Base-by-base conservation (phyloP, 1,139 yeast species). In the Nadsonia starkeyi-henricii region DNA sequence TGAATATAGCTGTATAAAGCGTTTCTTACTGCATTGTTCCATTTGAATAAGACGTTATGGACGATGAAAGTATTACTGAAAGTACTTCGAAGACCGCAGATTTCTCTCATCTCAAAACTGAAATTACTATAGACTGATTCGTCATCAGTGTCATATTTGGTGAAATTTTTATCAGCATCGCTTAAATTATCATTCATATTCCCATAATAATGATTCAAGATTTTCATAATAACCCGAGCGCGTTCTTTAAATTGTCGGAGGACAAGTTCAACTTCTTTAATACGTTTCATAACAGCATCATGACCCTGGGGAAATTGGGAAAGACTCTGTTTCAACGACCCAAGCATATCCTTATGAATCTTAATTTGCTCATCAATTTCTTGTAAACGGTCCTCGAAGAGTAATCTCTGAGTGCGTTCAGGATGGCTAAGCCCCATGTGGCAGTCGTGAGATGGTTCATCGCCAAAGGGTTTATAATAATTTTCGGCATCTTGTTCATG, bases 61-160 rank as follows among this genome's bases (percentile, higher is more conserved):
- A 89, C 70, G 52, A 83, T 79, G 60, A 84, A 89, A 48, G 93
- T 69, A 60, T 91, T 89, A 54, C 79, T 81, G 65, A 79, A 86
- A 17, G 67, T 62, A 2, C 70, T 68, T 5, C 12, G 39, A 13
- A 33, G 17, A 15, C 45, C 45, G 42, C 4, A 20, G 42, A 28
- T 26, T 48, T 47, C 45, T 45, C 41, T 43, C 42, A 13, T 45
- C 43, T 18, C 46, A 44, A 33, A 51, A 42, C 23, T 50, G 45
- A 33, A 33, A 33, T 33, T 15, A 33, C 17, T n/a, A 15, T 13
- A 33, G 3, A 13, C 41, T 18, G 45, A 43, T 5, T 28, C 45
- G 41, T 9, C 12, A 20, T 15, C 20, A 20, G 19, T 43, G 28
- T 23, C 28, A 23, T 5, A 23, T 23, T 9, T 9, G 5, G 28